Evolutionary conservation across 108 stramenopile species (phyloP).

Genomic region (Pseudonitzschia delicatissima): DNA sequence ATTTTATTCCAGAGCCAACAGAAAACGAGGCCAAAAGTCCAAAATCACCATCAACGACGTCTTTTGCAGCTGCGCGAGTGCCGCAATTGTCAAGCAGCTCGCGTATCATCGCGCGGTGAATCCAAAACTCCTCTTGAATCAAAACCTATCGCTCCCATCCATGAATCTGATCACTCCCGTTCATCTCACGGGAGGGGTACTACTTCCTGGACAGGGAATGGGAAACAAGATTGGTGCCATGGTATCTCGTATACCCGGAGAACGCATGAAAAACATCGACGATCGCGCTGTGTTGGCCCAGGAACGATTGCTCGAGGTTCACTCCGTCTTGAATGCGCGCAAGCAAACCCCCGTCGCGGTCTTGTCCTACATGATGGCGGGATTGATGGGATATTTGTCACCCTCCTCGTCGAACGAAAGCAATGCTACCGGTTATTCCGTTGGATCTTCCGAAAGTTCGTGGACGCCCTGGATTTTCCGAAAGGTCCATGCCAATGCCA

Average conservation of each 20-base stretch:
- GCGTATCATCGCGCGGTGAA: slow-evolving; percentile 46
- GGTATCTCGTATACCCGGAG: slow-evolving; percentile 60
- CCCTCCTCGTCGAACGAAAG: slow-evolving; percentile 6
- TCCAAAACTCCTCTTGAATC: slow-evolving; percentile 1
- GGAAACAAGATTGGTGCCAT: slow-evolving; percentile 89
- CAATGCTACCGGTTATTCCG: slow-evolving; percentile 3
- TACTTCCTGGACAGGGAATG: slow-evolving; percentile 69
- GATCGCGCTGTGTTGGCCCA: slow-evolving; percentile 22
- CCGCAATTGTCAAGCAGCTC: slow-evolving; percentile 67
- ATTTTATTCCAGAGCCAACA: slow-evolving; percentile 7
- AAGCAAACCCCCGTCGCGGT: slow-evolving; percentile 71
- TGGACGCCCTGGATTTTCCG: slow-evolving; percentile 47
- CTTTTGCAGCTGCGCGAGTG: slow-evolving; percentile 68
- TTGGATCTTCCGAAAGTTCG: slow-evolving; percentile 29
- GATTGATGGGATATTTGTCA: slow-evolving; percentile 26
- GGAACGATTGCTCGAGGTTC: slow-evolving; percentile 61
- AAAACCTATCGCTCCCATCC: slow-evolving; percentile 18
- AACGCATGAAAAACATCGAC: neutral
- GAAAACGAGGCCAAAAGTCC: slow-evolving; percentile 17
- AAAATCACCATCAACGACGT: slow-evolving; percentile 78
- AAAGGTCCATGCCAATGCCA: slow-evolving; percentile 64
- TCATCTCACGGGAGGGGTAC: slow-evolving; percentile 73
- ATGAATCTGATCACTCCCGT: slow-evolving; percentile 80
- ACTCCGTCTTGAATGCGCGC: slow-evolving; percentile 38
- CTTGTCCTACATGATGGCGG: slow-evolving; percentile 51